Evolutionary conservation across 345 rosid genomes (phyloP), one percentile per base, ranked within the genome.

Genomic region (Rubroshorea leprosula): DNA sequence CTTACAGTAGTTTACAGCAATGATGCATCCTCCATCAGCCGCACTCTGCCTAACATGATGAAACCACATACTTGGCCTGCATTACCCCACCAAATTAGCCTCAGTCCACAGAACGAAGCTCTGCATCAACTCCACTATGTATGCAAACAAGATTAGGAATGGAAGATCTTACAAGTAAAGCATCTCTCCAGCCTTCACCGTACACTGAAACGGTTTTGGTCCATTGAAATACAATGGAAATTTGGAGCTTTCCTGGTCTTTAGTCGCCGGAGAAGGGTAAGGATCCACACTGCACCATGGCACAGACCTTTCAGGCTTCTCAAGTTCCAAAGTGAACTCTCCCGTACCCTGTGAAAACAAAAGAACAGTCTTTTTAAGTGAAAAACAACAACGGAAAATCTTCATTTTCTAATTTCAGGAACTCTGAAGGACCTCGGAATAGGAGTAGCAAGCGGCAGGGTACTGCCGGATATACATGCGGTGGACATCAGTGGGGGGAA

Each of bases 31-130:
- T 2, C 73, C 56, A 21, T 83, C 85, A 73, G 78, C 93, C 29
- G 90, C 78, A 56, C 61, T 78, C 74, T 92, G 96, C 46, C 85
- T 78, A 44, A 92, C 96, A 71, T 92, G 93, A 80, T 92, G 96
- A 76, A 86, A 92, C 98, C 95, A 86, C 96, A 89, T 89, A 58
- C 98, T 92, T 60, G 95, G 98, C 79, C 98, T 91, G 76, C 74
- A 71, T 61, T 41, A 69, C 57, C 26, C 38, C 61, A 58, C 51
- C 45, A 26, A 20, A 61, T 62, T 48, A 47, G 55, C 29, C 46
- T 17, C 23, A 1, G 19, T 13, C 14, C 27, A 39, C 22, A 1
- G 26, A 29, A 29, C n/a, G n/a, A n/a, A n/a, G n/a, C n/a, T 60
- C 49, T 19, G 38, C 48, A 49, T 23, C 15, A 50, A 50, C 11